Base-by-base conservation (phyloP, 768 basidiomycete genomes). In the Russula emetica region DNA sequence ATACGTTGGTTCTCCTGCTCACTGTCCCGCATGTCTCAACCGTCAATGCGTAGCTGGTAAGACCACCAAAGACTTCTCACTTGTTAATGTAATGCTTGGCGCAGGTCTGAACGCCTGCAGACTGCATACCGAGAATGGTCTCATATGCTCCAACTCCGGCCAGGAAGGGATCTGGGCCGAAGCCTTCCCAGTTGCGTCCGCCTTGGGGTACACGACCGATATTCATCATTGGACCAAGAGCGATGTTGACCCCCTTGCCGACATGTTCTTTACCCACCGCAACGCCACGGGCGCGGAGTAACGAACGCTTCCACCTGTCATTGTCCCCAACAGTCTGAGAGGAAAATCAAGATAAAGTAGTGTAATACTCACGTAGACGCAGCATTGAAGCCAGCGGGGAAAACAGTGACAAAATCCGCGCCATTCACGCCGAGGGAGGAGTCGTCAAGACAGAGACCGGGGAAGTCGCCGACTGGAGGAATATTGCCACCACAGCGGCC, bases 151-250 rank as follows among this genome's bases (percentile, higher is more conserved):
- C 78, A 71, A 91, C 92, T 14, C 94, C 92, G 22, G 83, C 70
- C 18, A 96, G 77, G 76, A 85, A 96, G 0, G 94, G 94, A 72
- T 97, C 94, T 13, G 83, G 91, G 36, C 94, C 93, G 63, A 94
- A 94, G n/a, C 92, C 92, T 79, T 96, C 94, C 91, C 92, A 96
- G 74, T 94, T 93, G 32, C 94, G 79, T 18, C 94, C 94, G 10
- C 88, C 92, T 66, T 83, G 79, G 3, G 88, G 85, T 24, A 87
- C 75, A 20, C 90, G 83, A 4, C 87, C 90, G 78, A 95, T 83
- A 72, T 94, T 94, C 85, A 92, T 94, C 87, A 90, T 90, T 0
- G 92, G 83, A 30, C 81, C 78, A 3, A 95, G 80, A 13, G 85
- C 87, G 55, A 95, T 76, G 69, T 97, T 83, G 52, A 91, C 85